Conservation (phyloP, 305 asterid species). For the Plantago lanceolata region DNA sequence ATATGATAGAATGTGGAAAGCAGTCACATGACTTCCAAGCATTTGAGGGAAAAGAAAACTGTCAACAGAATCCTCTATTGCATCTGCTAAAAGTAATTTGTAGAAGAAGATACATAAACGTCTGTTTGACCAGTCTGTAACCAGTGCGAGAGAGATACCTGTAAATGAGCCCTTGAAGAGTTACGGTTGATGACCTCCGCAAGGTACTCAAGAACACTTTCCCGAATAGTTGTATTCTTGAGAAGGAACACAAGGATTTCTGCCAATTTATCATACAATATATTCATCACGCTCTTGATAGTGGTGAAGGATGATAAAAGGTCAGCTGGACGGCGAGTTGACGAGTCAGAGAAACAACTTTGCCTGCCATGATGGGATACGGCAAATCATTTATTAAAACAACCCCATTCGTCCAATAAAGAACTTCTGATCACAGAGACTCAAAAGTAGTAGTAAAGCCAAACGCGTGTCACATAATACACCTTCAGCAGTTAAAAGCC, state of each 20-base stretch:
- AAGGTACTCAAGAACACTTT: slow-evolving; percentile 79
- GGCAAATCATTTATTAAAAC: slow-evolving; percentile 19
- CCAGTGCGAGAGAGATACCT: slow-evolving; percentile 30
- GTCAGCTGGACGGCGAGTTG: slow-evolving; percentile 88
- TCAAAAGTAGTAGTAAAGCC: not conserved
- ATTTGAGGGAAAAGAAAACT: slow-evolving; percentile 13
- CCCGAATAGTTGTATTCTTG: slow-evolving; percentile 69
- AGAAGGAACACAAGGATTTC: slow-evolving; percentile 82
- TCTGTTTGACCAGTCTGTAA: not conserved
- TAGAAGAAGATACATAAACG: not conserved
- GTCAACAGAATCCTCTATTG: slow-evolving; percentile 11
- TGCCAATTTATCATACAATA: slow-evolving; percentile 69
- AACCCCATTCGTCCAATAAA: not conserved
- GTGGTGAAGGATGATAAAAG: slow-evolving; percentile 85
- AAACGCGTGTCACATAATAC: not conserved
- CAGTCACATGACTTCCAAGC: slow-evolving; percentile 5
- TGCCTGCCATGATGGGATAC: slow-evolving; percentile 47
- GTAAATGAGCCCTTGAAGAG: slow-evolving; percentile 80
- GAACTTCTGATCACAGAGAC: not conserved
- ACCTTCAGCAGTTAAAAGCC: not conserved
- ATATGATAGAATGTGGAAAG: not conserved
- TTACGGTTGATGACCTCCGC: slow-evolving; percentile 84
- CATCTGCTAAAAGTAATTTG: slow-evolving; percentile 5
- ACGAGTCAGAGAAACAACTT: slow-evolving; percentile 86
- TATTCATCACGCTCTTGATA: slow-evolving; percentile 80